A percentile compares a stretch with the other conserved stretches of the same genome.
phyloP scores from a whole-genome alignment of 2,329 filamentous ascomycete species.

The Cryphonectria parasitica region DNA sequence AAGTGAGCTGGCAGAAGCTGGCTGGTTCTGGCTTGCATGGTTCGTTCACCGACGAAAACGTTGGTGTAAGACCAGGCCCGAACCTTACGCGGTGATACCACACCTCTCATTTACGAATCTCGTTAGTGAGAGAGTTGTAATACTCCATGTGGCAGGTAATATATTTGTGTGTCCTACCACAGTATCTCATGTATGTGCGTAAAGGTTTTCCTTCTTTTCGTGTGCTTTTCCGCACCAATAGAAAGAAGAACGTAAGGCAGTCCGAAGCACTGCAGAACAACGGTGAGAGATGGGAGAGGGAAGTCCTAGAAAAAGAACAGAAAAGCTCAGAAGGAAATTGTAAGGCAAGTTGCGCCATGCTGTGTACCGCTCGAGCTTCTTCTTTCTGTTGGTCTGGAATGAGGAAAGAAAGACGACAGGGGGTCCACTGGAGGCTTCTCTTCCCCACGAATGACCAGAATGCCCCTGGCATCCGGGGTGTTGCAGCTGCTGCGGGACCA shows the following conservation, averaged over 20 bases:
- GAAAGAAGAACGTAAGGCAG: not conserved
- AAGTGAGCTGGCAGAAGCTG: not conserved
- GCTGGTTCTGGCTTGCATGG: not conserved
- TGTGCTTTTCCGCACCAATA: not conserved
- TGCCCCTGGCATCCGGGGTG: constrained; percentile 20
- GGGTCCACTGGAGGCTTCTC: not conserved
- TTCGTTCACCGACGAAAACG: constrained; percentile 1
- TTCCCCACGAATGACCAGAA: constrained; percentile 13
- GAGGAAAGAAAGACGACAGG: not conserved
- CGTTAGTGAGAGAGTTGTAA: not conserved
- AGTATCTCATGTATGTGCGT: not conserved
- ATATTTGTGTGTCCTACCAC: not conserved
- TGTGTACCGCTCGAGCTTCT: not conserved
- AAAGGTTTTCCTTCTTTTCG: too few relatives aligned
- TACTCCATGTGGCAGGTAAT: not conserved
- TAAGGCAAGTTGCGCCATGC: not conserved
- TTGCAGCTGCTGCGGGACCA: constrained; percentile 21
- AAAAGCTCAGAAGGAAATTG: not conserved
- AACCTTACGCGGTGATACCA: not conserved
- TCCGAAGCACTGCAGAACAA: not conserved
- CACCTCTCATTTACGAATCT: not conserved
- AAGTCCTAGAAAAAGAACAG: not conserved
- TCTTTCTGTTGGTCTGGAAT: not conserved
- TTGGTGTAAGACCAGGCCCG: not conserved
- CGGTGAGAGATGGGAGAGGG: not conserved